Evolutionary conservation across 768 basidiomycete genomes (phyloP).

Genomic region (Hericium coralloides): DNA sequence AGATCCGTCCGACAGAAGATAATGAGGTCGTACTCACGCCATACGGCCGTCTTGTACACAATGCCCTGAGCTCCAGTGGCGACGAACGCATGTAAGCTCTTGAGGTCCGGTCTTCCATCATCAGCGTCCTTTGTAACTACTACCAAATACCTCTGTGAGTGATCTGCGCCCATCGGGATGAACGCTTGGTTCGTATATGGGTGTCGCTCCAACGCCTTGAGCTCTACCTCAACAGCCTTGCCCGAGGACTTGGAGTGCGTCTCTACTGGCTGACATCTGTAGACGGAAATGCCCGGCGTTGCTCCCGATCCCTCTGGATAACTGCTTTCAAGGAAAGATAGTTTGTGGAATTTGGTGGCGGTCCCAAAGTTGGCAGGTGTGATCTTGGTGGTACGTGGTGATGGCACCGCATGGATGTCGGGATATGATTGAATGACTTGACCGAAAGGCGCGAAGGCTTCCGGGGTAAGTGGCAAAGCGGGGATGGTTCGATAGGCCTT

Average conservation of each 20-base stretch:
- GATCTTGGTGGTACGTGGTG: constrained; percentile 54
- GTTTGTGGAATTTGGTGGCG: constrained; percentile 88
- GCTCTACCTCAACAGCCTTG: constrained; percentile 47
- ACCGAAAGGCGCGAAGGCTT: constrained; percentile 84
- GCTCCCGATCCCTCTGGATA: constrained; percentile 55
- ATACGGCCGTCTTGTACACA: constrained; percentile 72
- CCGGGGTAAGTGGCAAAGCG: constrained; percentile 66
- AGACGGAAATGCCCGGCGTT: constrained; percentile 71
- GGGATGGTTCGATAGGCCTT: constrained; percentile 28
- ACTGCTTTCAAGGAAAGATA: constrained; percentile 57
- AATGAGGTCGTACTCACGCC: constrained; percentile 61
- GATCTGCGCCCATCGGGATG: constrained; percentile 78
- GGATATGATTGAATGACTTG: constrained; percentile 85
- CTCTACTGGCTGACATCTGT: constrained; percentile 60
- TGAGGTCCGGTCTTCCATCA: constrained; percentile 71
- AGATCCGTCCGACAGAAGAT: not conserved
- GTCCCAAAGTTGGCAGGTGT: constrained; percentile 86
- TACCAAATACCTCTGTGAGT: constrained; percentile 61
- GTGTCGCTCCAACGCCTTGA: constrained; percentile 84
- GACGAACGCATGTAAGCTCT: constrained; percentile 71
- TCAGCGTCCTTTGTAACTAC: constrained; percentile 75
- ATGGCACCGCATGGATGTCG: constrained; percentile 41
- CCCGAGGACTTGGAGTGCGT: constrained; percentile 26
- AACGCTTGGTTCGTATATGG: constrained; percentile 87
- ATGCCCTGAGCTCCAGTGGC: constrained; percentile 80